Evolutionary conservation across 495 filamentous ascomycete genomes (phyloP), one percentile per base, ranked within the genome.

Genomic region (Podospora bellae-mahoneyi): DNA sequence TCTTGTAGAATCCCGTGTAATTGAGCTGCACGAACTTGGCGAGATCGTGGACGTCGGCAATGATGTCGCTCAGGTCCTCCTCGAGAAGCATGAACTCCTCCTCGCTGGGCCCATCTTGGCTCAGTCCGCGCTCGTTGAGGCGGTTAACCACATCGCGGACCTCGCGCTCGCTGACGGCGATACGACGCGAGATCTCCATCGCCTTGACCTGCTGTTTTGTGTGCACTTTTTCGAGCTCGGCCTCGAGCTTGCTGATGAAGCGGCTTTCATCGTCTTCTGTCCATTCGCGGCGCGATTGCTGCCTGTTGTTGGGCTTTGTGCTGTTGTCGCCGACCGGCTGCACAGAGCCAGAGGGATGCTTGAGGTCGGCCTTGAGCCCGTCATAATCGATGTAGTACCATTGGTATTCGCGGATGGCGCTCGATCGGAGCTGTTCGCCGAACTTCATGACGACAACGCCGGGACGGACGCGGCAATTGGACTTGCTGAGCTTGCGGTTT

Each of bases 1-100:
- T 99, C 83, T 99, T 99, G 83, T 97, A 96, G 75, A 99, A 99
- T 0, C 96, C 95, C 0, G 94, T 97, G 74, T 99, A 99, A 78
- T 99, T 99, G 76, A 99, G 80, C 80, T 97, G 94, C 5, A 95
- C 96, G 73, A 97, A 99, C 80, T 98, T 98, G 73, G 96, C 96
- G 73, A 99, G 82, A 77, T 99, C 95, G 75, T 99, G 95, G 13
- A 99, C 96, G 76, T 99, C 95, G 64, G 96, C 96, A 77, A 98
- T 99, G 73, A 98, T 94, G 76, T 99, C 95, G 78, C 92, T 96
- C 76, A 99, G 77, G 70, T 96, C 92, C 79, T 97, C 91, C 80
- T 99, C 96, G 56, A 99, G 84, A 73, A 95, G 81, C 84, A 95
- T 86, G 76, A 97, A 98, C 75, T 97, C 93, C 68, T 97, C 93